These are phyloP conservation scores for Begonia fuchsioides DNA, from an alignment of 306 rosid species.

Conservation along the genomic window DNA sequence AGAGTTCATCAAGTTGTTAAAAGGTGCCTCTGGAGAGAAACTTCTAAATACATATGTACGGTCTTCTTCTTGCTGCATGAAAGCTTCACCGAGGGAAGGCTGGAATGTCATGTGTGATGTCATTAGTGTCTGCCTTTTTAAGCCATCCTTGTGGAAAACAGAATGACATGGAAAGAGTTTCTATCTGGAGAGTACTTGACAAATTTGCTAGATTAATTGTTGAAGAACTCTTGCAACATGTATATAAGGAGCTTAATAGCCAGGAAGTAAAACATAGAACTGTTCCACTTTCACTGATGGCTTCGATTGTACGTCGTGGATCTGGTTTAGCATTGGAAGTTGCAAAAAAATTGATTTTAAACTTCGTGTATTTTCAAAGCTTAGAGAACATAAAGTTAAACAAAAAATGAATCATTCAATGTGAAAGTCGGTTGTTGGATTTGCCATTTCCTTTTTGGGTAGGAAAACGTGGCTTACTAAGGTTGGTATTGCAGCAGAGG, in stretches of 20 bases:
- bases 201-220: slow-evolving; percentile 39
- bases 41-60: slow-evolving; percentile 36
- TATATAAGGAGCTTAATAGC: slow-evolving; percentile 45
- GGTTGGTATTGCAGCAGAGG: slow-evolving; percentile 66
- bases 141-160: slow-evolving; percentile 46
- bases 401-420: slow-evolving; percentile 18
- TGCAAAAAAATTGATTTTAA: slow-evolving; percentile 59
- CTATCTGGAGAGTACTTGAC: slow-evolving; percentile 40
- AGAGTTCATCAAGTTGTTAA: slow-evolving; percentile 28
- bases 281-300: slow-evolving; percentile 44
- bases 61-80: slow-evolving; percentile 57
- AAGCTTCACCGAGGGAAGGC: slow-evolving; percentile 50
- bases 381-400: slow-evolving; percentile 24
- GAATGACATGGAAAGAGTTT: slow-evolving; percentile 24
- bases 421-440: slow-evolving; percentile 59
- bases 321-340: slow-evolving; percentile 54
- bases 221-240: slow-evolving; percentile 32
- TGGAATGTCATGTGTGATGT: slow-evolving; percentile 38
- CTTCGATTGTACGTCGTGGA: slow-evolving; percentile 58
- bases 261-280: slow-evolving; percentile 46
- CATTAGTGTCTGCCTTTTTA: slow-evolving; percentile 28
- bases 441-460: slow-evolving; percentile 89
- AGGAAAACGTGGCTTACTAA: slow-evolving; percentile 62
- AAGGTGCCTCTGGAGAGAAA: slow-evolving; percentile 21
- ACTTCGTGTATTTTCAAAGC: slow-evolving; percentile 27